phyloP scores from a whole-genome alignment of 139 green algal genomes.

The Tetraselmis chui region DNA sequence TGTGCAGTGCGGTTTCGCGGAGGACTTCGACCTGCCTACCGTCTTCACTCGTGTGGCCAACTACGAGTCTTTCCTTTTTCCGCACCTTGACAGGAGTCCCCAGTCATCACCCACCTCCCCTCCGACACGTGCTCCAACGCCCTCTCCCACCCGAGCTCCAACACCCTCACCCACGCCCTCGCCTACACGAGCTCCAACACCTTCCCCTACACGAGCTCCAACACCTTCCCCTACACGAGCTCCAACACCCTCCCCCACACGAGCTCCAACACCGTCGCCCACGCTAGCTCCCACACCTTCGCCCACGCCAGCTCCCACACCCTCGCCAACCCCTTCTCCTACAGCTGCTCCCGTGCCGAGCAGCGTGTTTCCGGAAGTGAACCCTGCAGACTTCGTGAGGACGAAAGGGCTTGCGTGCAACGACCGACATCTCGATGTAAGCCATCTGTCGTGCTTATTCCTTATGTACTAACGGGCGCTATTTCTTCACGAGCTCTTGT shows the following conservation, averaged over 20 bases:
- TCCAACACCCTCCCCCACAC: background rate
- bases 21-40: background rate
- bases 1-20: background rate
- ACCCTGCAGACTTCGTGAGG: background rate
- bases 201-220: background rate
- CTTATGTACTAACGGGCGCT: background rate
- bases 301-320: background rate
- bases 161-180: background rate
- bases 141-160: background rate
- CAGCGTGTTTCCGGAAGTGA: background rate
- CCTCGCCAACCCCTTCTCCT: background rate
- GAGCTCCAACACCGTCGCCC: background rate
- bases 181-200: background rate
- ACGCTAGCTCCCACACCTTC: background rate
- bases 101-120: background rate
- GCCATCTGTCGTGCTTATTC: background rate
- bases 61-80: background rate
- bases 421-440: background rate
- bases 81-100: background rate
- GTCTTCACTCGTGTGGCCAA: background rate
- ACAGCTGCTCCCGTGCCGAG: background rate
- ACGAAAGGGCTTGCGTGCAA: background rate
- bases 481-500: background rate
- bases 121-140: background rate
- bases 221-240: background rate